Base-by-base conservation (phyloP, 352 stramenopile genomes). In the Lagenidium giganteum region DNA sequence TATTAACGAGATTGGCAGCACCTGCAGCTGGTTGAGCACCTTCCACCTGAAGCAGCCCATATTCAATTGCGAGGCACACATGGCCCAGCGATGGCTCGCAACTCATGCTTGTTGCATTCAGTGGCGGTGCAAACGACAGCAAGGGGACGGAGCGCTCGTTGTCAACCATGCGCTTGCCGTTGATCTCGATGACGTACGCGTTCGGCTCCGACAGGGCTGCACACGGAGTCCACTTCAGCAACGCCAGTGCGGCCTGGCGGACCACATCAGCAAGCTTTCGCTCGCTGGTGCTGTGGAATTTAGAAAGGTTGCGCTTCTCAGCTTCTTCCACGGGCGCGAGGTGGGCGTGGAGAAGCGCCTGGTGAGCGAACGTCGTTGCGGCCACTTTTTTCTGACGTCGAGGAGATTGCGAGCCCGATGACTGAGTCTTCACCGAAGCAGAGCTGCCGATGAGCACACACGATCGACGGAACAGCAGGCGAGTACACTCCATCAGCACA, bases 191-290 rank as follows among this genome's bases (percentile, higher is more conserved):
- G 1, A 68, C 63, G n/a, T 61, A 54, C 8, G 71, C 54, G 0
- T 45, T 51, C n/a, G 70, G 57, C 7, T 52, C 57, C 2, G 80
- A 29, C 0, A 59, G 54, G 1, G 58, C 41, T n/a, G n/a, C n/a
- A n/a, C n/a, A n/a, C n/a, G n/a, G n/a, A 0, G 71, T 87, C 75
- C 75, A 87, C 46, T 77, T 71, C 5, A 63, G 57, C 35, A 87
- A 45, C 46, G 85, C 36, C 12, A 67, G 46, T 14, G 56, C 65
- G 20, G 64, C 38, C 24, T 79, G 54, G 8, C 67, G 57, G 17
- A 75, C 75, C 23, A 72, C 42, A 20, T 79, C 65, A 7, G 70
- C 47, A 9, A 87, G 45, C 20, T 72, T 53, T 9, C 22, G 47
- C 49, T 87, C 70, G 51, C 78, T 80, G 7, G 64, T 54, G 4